phyloP scores from a whole-genome alignment of 768 basidiomycete species.

The Cytidiella melzeri region DNA sequence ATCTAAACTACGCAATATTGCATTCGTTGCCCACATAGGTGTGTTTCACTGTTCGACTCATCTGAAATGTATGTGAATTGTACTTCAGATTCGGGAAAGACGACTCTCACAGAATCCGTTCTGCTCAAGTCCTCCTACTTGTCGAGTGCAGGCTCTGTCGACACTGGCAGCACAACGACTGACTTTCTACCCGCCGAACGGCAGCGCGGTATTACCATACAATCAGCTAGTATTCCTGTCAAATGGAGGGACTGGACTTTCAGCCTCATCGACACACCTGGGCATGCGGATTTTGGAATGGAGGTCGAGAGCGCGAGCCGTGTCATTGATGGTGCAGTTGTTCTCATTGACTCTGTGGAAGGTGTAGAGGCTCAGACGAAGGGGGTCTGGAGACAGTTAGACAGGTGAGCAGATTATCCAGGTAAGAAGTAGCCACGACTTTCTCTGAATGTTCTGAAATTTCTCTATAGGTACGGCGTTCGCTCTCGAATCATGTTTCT shows the following conservation, averaged over 20 bases:
- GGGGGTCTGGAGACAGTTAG: conserved; percentile 83
- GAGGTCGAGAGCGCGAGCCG: conserved; percentile 92
- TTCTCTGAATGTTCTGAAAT: background rate
- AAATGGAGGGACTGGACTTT: conserved; percentile 80
- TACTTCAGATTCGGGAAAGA: conserved; percentile 79
- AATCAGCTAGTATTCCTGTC: conserved; percentile 87
- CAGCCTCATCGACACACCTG: conserved; percentile 87
- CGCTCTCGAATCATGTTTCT: conserved; percentile 72
- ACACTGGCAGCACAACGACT: conserved; percentile 85
- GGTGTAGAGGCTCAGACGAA: conserved; percentile 89
- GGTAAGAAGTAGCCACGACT: conserved; percentile 22
- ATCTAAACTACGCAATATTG: conserved; percentile 62
- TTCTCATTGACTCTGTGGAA: conserved; percentile 85
- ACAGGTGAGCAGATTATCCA: conserved; percentile 53
- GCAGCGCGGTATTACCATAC: conserved; percentile 88
- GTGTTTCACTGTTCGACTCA: conserved; percentile 18
- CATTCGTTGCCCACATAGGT: conserved; percentile 89
- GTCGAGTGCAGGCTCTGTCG: conserved; percentile 71
- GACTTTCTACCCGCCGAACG: conserved; percentile 88
- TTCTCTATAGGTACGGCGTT: conserved; percentile 69
- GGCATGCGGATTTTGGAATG: conserved; percentile 96
- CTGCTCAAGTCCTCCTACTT: conserved; percentile 71
- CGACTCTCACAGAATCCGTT: conserved; percentile 84
- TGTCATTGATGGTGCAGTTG: conserved; percentile 84
- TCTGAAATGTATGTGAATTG: too few relatives aligned